These are phyloP conservation scores for Solanum bulbocastanum DNA, from an alignment of 257 asterid genomes.

Conservation along the genomic window DNA sequence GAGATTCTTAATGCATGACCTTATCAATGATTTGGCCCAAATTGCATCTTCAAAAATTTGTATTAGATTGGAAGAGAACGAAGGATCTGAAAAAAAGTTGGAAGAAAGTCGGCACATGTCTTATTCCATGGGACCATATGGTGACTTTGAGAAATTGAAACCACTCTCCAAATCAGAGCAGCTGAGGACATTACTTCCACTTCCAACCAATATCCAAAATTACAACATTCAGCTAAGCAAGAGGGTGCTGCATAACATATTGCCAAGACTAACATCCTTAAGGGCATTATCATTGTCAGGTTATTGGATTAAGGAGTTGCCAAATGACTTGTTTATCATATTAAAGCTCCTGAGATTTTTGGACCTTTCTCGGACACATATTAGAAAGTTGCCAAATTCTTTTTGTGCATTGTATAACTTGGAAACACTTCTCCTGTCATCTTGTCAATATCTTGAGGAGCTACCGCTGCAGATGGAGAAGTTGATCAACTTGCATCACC, in stretches of 20 bases:
- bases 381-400: background rate
- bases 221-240: no score
- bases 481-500: background rate
- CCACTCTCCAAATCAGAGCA: background rate
- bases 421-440: background rate
- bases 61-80: background rate
- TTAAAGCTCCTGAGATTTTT: background rate
- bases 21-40: slow-evolving; percentile 2
- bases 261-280: background rate
- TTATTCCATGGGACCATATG: fast-evolving
- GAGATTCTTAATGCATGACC: background rate
- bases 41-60: background rate
- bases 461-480: background rate
- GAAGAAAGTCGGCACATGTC: background rate
- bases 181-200: background rate
- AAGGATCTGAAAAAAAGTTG: no score
- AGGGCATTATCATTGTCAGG: background rate
- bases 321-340: background rate
- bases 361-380: background rate
- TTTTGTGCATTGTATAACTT: background rate
- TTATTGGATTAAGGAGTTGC: background rate
- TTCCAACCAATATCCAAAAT: background rate
- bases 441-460: fast-evolving
- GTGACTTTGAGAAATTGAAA: background rate
- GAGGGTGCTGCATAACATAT: background rate